Conservation (phyloP, 2,329 filamentous ascomycete genomes). For the Verticillium zaregamsianum region DNA sequence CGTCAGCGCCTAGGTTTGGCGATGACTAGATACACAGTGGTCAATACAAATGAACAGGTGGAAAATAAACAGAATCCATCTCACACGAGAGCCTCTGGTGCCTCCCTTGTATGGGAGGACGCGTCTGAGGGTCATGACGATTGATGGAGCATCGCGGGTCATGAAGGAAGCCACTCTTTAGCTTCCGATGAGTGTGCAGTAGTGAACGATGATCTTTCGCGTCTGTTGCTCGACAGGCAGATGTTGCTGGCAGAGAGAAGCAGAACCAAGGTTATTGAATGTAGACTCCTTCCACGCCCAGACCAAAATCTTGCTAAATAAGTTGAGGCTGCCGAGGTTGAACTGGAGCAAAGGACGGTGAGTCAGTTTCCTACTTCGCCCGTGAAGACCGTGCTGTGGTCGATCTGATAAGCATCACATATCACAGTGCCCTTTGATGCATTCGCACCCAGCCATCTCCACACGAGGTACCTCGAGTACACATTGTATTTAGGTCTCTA, state of each 20-base stretch:
- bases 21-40: not conserved
- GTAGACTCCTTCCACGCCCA: no score
- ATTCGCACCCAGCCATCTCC: not conserved
- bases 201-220: not conserved
- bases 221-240: not conserved
- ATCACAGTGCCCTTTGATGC: not conserved
- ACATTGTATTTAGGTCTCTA: not conserved
- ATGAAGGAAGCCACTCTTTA: not conserved
- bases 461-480: not conserved
- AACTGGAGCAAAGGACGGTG: not conserved
- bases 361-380: not conserved
- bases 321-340: not conserved
- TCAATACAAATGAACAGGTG: not conserved
- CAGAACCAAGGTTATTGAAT: not conserved
- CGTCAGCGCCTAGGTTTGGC: no score
- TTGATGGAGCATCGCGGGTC: not conserved
- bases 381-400: not conserved
- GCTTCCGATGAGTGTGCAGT: not conserved
- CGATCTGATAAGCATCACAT: not conserved
- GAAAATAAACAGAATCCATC: not conserved
- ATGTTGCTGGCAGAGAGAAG: not conserved
- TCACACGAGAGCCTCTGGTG: not conserved
- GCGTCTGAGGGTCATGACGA: not conserved
- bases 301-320: not conserved
- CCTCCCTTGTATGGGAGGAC: not conserved